Base-by-base conservation (phyloP, 352 stramenopile species). In the Globisporangium rhizosaccharum region DNA sequence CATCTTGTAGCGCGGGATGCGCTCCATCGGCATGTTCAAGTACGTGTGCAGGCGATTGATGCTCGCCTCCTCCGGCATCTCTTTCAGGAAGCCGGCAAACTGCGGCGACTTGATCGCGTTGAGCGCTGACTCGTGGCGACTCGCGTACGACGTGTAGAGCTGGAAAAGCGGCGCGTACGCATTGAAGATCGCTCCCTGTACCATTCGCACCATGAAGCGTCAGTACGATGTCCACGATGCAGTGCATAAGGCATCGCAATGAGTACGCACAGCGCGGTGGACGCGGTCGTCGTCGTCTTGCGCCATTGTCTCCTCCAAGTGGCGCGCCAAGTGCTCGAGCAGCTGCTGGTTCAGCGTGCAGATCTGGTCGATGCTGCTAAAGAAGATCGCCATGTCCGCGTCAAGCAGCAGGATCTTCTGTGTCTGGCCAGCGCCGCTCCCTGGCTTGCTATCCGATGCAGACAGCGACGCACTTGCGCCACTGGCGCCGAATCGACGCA, bases 271-370 rank as follows among this genome's bases (percentile, higher is more conserved):
- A 45, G 62, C 63, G 33, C 53, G 63, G 58, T 72, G 57, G 15
- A 72, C 56, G n/a, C 47, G 39, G 18, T 72, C 69, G 33, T 68
- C 65, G 3, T 62, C 61, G 15, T 63, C 65, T 30, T 79, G 65
- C 11, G 62, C 55, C 25, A 71, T 74, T 10, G 76, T 82, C 58
- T 95, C 85, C 18, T 88, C 71, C 4, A 93, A 61, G 56, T 95
- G 85, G 3, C 80, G 77, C 20, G 77, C 86, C 18, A 95, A 73
- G 62, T 93, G 85, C 20, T 95, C 83, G n/a, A 95, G 61, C 8
- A 95, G 65, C 61, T 95, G 85, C 64, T 95, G 85, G 48, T 95
- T 95, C 2, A 95, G 68, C 12, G 84, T 95, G 57, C 82, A 93
- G 52, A 95, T 91, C 56, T 95, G 83, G 48, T 93, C 84, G 18